These are phyloP conservation scores for Verticillium nubilum DNA, from an alignment of 2,329 filamentous ascomycete species.

Conservation along the genomic window DNA sequence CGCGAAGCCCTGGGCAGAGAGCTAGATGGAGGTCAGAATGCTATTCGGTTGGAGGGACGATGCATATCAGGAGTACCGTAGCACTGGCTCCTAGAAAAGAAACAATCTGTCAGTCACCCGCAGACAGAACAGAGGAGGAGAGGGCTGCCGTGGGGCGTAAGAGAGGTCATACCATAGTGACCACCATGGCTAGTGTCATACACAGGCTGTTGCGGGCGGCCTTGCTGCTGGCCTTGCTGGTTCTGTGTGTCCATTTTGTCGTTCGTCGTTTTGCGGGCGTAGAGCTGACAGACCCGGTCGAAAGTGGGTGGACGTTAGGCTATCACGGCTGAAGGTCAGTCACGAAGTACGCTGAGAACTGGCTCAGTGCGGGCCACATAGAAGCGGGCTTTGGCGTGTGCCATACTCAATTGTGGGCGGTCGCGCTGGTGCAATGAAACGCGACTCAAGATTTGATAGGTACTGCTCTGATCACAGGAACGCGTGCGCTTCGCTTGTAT, in stretches of 20 bases:
- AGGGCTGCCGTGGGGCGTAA: constrained; percentile 4
- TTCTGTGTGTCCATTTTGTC: constrained; percentile 18
- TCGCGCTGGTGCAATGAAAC: no score
- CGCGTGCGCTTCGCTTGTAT: background rate
- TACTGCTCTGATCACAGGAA: no score
- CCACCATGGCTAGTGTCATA: constrained; percentile 71
- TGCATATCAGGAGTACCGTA: constrained; percentile 54
- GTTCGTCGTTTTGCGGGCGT: no score
- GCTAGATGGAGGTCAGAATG: constrained; percentile 38
- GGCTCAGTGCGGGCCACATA: no score
- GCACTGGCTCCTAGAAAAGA: constrained; percentile 58
- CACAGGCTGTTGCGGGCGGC: constrained; percentile 55
- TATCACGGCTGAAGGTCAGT: no score
- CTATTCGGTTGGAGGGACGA: no score
- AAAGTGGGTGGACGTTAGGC: no score
- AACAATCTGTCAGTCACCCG: constrained; percentile 3
- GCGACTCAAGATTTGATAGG: no score
- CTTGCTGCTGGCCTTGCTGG: constrained; percentile 35
- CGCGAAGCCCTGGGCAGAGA: constrained; percentile 80
- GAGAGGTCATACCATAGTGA: constrained; percentile 62
- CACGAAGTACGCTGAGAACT: no score
- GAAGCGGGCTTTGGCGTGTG: no score
- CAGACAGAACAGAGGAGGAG: constrained; percentile 16
- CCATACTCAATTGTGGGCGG: no score
- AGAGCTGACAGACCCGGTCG: no score